Conservation (phyloP, 208 protist genomes). For the Naegleria gruberi region DNA sequence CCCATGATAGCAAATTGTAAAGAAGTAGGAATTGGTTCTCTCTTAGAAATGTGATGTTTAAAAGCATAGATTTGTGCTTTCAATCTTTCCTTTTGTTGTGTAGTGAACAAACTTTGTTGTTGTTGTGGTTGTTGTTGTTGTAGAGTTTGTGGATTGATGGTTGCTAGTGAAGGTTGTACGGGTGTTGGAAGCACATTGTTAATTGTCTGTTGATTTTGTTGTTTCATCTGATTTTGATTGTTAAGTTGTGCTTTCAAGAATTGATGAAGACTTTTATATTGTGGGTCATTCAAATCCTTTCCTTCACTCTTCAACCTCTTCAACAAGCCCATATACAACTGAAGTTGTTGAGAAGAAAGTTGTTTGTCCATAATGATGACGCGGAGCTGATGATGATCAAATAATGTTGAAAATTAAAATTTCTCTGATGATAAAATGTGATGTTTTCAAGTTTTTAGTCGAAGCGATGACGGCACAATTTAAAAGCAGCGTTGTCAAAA, state of each 20-base stretch:
- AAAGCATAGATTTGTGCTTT: conserved; percentile 19
- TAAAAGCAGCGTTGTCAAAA: no score
- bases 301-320: not conserved
- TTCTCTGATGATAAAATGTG: no score
- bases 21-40: not conserved
- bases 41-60: not conserved
- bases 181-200: not conserved
- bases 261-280: not conserved
- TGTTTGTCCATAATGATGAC: not conserved
- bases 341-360: not conserved
- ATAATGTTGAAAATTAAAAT: no score
- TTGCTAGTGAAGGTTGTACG: not conserved
- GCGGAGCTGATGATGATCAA: no score
- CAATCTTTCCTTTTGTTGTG: conserved; percentile 5
- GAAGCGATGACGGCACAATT: no score
- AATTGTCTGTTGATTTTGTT: not conserved
- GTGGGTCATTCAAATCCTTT: not conserved
- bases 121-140: not conserved
- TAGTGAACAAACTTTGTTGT: not conserved
- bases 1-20: not conserved
- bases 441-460: no score
- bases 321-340: not conserved
- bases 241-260: not conserved
- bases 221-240: not conserved
- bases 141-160: not conserved